These are phyloP conservation scores for Podaxis sp. DNA, from an alignment of 768 basidiomycete genomes.

Conservation along the genomic window DNA sequence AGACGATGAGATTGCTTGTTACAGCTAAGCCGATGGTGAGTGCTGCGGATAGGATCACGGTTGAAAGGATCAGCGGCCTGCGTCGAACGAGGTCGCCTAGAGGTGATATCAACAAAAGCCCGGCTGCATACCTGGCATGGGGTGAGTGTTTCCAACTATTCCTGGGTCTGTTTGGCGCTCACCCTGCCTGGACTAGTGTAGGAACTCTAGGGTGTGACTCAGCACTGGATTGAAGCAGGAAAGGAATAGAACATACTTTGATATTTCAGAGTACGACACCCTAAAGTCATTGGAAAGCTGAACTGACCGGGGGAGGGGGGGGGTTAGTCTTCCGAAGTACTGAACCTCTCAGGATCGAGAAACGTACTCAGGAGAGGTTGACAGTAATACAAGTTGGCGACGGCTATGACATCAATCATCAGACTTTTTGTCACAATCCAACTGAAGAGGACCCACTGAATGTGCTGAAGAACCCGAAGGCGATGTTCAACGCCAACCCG, in stretches of 20 bases:
- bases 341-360: background rate
- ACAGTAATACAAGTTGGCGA: conserved; percentile 80
- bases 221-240: background rate
- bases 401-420: conserved; percentile 30
- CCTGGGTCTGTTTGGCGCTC: conserved; percentile 10
- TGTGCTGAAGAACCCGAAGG: conserved; percentile 61
- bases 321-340: background rate
- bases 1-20: conserved; percentile 51
- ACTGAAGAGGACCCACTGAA: conserved; percentile 31
- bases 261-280: conserved; percentile 31
- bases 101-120: conserved; percentile 73
- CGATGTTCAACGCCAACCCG: conserved; percentile 43
- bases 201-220: conserved; percentile 41
- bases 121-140: conserved; percentile 56
- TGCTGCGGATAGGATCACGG: conserved; percentile 47
- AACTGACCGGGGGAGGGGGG: no score
- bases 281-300: conserved; percentile 32
- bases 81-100: conserved; percentile 80
- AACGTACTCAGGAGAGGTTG: conserved; percentile 71
- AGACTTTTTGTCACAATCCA: background rate
- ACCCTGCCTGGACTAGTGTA: conserved; percentile 68
- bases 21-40: conserved; percentile 72
- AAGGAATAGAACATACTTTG: conserved; percentile 13
- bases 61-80: conserved; percentile 59
- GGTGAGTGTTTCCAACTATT: background rate